Percentiles rank a stretch among this genome's conserved stretches.
Evolutionary conservation across 2,329 filamentous ascomycete genomes (phyloP).

Genomic region (Fusarium tupiense): DNA sequence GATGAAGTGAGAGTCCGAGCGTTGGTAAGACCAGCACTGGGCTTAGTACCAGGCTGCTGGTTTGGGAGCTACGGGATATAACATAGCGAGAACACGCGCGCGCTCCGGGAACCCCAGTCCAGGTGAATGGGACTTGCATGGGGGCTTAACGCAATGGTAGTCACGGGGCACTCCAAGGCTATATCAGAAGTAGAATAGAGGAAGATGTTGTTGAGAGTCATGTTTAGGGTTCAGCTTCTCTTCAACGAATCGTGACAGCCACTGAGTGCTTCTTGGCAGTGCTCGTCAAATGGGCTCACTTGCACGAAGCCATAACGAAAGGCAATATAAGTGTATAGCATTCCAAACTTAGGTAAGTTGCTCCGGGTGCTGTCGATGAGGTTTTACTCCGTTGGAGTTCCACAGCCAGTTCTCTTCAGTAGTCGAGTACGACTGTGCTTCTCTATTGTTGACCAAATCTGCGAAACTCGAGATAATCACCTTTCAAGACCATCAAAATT

Average conservation of each 20-base stretch:
- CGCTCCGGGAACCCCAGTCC: fast-evolving
- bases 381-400: too few species aligned
- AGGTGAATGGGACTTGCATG: fast-evolving
- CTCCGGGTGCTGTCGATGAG: too few species aligned
- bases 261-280: fast-evolving
- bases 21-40: background rate
- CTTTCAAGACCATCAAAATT: too few species aligned
- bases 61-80: too few species aligned
- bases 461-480: too few species aligned
- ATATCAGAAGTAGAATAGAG: fast-evolving
- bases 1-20: background rate
- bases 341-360: too few species aligned
- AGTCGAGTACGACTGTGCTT: too few species aligned
- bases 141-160: background rate
- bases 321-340: too few species aligned
- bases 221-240: background rate
- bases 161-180: fast-evolving
- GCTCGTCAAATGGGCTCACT: fast-evolving
- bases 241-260: background rate
- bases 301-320: background rate
- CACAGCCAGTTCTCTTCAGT: too few species aligned
- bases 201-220: background rate
- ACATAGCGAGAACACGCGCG: background rate
- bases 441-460: too few species aligned
- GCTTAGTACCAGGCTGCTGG: background rate